Evolutionary conservation across 1,284 basidiomycete genomes (phyloP).

Genomic region (Irpex sp.): DNA sequence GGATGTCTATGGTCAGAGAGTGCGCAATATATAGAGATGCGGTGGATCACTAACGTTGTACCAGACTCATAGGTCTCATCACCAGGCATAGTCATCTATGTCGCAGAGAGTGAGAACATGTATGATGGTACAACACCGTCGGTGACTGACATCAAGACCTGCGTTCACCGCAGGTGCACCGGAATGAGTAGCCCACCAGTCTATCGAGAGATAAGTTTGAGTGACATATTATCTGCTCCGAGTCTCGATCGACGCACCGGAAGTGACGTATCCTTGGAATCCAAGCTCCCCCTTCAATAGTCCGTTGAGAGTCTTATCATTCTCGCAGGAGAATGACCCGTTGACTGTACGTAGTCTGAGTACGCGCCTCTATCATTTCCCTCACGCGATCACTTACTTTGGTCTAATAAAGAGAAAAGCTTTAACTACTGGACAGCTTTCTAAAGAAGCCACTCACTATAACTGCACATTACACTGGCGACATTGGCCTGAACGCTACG

Average conservation of each 20-base stretch:
- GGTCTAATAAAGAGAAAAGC: not conserved
- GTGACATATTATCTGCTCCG: not conserved
- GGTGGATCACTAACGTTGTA: not conserved
- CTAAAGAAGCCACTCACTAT: conserved; percentile 35
- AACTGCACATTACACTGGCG: conserved; percentile 65
- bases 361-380: conserved; percentile 33
- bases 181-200: conserved; percentile 35
- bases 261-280: conserved; percentile 57
- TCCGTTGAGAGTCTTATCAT: conserved; percentile 58
- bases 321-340: conserved; percentile 60
- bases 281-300: conserved; percentile 66
- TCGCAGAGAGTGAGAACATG: conserved; percentile 21
- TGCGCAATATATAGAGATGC: not conserved
- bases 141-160: conserved; percentile 51
- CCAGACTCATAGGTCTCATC: conserved; percentile 32
- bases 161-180: conserved; percentile 38
- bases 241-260: not conserved
- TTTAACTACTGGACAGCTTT: not conserved
- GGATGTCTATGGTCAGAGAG: not conserved
- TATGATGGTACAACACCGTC: conserved; percentile 29
- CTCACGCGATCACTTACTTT: not conserved
- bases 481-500: conserved; percentile 59
- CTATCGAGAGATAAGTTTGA: conserved; percentile 40
- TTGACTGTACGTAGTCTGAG: conserved; percentile 37
- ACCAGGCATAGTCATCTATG: conserved; percentile 57